These are phyloP conservation scores for Hanseniaspora pseudoguilliermondii DNA, from an alignment of 805 yeast genomes.

Conservation along the genomic window DNA sequence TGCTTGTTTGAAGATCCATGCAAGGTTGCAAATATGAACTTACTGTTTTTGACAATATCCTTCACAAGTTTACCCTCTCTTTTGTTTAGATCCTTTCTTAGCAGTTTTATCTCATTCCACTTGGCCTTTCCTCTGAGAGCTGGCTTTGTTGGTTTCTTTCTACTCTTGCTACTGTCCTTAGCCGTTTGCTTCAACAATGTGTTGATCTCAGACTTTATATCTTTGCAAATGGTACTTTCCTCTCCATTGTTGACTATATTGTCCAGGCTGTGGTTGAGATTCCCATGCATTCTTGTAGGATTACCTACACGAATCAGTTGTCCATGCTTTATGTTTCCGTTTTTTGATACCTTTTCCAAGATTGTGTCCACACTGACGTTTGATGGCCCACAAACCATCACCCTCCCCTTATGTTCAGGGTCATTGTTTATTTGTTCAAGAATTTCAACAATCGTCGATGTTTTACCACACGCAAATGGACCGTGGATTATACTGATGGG, in stretches of 20 bases:
- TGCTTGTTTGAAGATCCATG: conserved; percentile 79
- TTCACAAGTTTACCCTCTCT: conserved; percentile 53
- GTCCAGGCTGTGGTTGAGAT: conserved; percentile 64
- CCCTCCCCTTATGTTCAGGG: conserved; percentile 36
- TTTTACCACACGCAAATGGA: conserved; percentile 73
- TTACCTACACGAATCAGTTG: conserved; percentile 77
- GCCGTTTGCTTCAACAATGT: conserved; percentile 30
- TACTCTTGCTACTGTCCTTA: conserved; percentile 17
- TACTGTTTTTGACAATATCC: conserved; percentile 46
- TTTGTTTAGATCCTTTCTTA: conserved; percentile 54
- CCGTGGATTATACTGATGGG: conserved; percentile 55
- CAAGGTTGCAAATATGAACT: conserved; percentile 67
- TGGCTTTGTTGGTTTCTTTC: conserved; percentile 46
- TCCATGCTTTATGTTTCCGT: conserved; percentile 28
- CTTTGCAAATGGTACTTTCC: conserved; percentile 49
- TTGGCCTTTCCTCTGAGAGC: conserved; percentile 53
- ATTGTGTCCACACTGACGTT: conserved; percentile 87
- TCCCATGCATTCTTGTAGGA: conserved; percentile 67
- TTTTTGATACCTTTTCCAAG: conserved; percentile 49
- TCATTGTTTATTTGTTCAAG: conserved; percentile 49
- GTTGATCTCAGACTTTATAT: conserved; percentile 59
- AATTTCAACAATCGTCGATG: conserved; percentile 71
- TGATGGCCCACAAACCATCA: conserved; percentile 87
- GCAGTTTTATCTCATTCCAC: conserved; percentile 53
- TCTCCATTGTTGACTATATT: conserved; percentile 47